phyloP scores from a whole-genome alignment of 495 filamentous ascomycete genomes.

The Tuber indicum region DNA sequence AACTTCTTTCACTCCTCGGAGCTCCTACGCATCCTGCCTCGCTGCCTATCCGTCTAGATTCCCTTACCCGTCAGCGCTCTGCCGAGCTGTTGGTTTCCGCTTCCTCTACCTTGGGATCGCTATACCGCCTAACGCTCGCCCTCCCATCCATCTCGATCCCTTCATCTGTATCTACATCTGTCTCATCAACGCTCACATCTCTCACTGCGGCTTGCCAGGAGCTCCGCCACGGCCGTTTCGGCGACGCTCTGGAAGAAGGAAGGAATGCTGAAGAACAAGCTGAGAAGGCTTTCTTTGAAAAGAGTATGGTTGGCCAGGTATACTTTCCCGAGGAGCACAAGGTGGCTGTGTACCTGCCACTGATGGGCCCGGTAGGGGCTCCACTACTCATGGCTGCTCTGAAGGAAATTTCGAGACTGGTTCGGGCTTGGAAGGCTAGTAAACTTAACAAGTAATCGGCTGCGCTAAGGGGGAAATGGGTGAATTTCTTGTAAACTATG shows the following conservation, averaged over 20 bases:
- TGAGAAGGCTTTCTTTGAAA: conserved; percentile 95
- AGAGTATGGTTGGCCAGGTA: conserved; percentile 96
- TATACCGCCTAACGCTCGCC: conserved; percentile 76
- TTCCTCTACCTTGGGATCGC: conserved; percentile 85
- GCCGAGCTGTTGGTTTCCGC: conserved; percentile 83
- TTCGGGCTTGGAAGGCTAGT: conserved; percentile 27
- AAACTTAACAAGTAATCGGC: neutral
- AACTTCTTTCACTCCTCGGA: conserved; percentile 82
- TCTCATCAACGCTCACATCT: conserved; percentile 69
- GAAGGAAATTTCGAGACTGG: conserved; percentile 55
- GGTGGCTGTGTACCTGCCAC: conserved; percentile 88
- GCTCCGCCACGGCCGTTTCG: conserved; percentile 59
- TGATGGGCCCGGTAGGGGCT: conserved; percentile 86
- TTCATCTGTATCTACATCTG: conserved; percentile 72
- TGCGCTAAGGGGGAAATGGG: neutral
- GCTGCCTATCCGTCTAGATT: conserved; percentile 76
- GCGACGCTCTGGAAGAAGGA: conserved; percentile 63
- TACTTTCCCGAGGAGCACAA: conserved; percentile 99
- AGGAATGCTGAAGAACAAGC: conserved; percentile 79
- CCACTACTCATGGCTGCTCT: conserved; percentile 73
- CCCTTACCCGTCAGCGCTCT: conserved; percentile 72
- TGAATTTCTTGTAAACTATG: neutral
- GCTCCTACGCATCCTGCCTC: conserved; percentile 71
- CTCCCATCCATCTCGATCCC: conserved; percentile 89
- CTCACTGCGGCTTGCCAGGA: conserved; percentile 68